phyloP scores from a whole-genome alignment of 2,329 filamentous ascomycete species.

The Cercospora nicotianae region DNA sequence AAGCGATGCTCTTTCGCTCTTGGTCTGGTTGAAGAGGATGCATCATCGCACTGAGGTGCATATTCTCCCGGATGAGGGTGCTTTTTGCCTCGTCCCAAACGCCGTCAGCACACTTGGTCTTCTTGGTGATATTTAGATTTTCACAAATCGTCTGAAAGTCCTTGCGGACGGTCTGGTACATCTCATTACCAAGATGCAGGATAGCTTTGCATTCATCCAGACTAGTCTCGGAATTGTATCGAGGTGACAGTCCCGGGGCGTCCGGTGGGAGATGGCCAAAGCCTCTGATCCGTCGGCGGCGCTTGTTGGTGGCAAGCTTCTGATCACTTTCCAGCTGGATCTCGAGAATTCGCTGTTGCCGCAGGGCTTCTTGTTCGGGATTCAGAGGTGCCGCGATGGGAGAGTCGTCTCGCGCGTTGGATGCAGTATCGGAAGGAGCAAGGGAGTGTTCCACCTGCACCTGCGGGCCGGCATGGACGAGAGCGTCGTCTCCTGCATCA shows the following conservation, averaged over 20 bases:
- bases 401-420: not conserved
- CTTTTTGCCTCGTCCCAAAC: conserved; percentile 72
- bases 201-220: conserved; percentile 74
- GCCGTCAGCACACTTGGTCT: conserved; percentile 71
- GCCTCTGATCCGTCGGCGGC: conserved; percentile 66
- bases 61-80: conserved; percentile 63
- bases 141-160: conserved; percentile 71
- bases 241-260: conserved; percentile 62
- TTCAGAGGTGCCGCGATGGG: conserved; percentile 15
- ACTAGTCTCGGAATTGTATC: conserved; percentile 80
- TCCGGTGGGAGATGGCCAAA: conserved; percentile 69
- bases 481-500: not conserved
- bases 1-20: conserved; percentile 64
- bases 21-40: conserved; percentile 56
- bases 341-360: conserved; percentile 29
- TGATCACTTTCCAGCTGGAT: conserved; percentile 55
- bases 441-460: not conserved
- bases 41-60: conserved; percentile 64
- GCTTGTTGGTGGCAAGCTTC: conserved; percentile 63
- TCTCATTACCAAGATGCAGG: conserved; percentile 61
- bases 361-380: conserved; percentile 27
- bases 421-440: not conserved
- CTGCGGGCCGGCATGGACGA: not conserved
- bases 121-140: conserved; percentile 67
- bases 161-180: conserved; percentile 65